phyloP scores from a whole-genome alignment of 164 flowering plant species.

The Akebia trifoliata region DNA sequence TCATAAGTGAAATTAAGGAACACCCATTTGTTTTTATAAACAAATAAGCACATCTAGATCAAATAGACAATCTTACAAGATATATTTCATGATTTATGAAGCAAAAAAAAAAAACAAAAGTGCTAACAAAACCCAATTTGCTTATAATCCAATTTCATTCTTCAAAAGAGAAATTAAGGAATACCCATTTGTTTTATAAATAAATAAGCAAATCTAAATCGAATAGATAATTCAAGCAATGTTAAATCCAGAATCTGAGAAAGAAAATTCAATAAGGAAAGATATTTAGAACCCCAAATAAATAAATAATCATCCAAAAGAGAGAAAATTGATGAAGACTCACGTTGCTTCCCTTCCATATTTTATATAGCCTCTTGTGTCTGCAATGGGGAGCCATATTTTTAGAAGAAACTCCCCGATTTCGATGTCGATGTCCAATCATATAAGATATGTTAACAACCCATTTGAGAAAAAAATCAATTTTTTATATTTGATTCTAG shows the following conservation, averaged over 20 bases:
- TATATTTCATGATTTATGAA: background rate
- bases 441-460: too few species aligned
- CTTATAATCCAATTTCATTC: background rate
- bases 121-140: background rate
- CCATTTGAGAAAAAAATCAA: too few species aligned
- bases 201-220: background rate
- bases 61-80: background rate
- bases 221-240: background rate
- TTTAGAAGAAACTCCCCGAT: background rate
- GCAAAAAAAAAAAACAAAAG: background rate
- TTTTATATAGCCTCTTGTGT: conserved; percentile 15
- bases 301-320: background rate
- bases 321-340: background rate
- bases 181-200: background rate
- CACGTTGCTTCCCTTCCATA: conserved; percentile 24
- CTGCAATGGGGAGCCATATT: conserved; percentile 1
- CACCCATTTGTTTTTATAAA: too few species aligned
- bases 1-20: background rate
- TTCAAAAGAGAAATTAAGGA: background rate
- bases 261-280: background rate
- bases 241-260: too few species aligned
- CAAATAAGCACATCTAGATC: background rate
- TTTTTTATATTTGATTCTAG: too few species aligned
- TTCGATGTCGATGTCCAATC: background rate
- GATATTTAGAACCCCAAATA: background rate